Evolutionary conservation across 257 asterid species (phyloP).

Genomic region (Paraleonurus japonicus): DNA sequence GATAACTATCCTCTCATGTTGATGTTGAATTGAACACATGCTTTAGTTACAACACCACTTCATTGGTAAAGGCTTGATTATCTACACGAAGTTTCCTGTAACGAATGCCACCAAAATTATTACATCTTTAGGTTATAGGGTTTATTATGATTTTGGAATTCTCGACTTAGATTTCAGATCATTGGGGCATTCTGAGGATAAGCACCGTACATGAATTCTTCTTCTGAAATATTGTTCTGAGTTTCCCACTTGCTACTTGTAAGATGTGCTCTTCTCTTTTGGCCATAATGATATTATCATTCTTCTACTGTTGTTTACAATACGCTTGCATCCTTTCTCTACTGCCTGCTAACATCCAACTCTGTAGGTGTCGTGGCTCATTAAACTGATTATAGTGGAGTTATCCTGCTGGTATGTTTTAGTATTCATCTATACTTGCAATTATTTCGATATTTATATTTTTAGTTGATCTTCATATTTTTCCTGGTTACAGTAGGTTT

Average conservation of each 20-base stretch:
- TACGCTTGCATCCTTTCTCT: slow-evolving; percentile 16
- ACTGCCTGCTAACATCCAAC: slow-evolving; percentile 16
- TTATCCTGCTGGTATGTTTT: slow-evolving; percentile 36
- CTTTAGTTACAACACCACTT: not conserved
- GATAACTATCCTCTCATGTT: not conserved
- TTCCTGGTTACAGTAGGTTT: slow-evolving; percentile 23
- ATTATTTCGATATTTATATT: not conserved
- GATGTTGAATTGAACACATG: not conserved
- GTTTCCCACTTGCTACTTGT: slow-evolving; percentile 1
- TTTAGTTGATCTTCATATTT: slow-evolving; percentile 16
- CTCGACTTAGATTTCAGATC: not conserved
- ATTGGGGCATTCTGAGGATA: slow-evolving; percentile 6
- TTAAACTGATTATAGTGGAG: slow-evolving; percentile 60
- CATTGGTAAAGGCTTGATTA: not conserved
- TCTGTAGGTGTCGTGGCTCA: slow-evolving; percentile 94
- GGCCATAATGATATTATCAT: not conserved
- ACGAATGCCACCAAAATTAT: not conserved
- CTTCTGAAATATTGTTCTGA: slow-evolving; percentile 1
- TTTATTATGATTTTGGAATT: slow-evolving; percentile 11
- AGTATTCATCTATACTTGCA: not conserved
- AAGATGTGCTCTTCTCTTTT: not conserved
- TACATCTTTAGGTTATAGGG: not conserved
- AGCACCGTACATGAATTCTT: not conserved
- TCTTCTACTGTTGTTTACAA: slow-evolving; percentile 6
- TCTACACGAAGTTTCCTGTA: not conserved